Evolutionary conservation across 192 early-diverging fungal species (phyloP).

Genomic region (Backusella australiensis): DNA sequence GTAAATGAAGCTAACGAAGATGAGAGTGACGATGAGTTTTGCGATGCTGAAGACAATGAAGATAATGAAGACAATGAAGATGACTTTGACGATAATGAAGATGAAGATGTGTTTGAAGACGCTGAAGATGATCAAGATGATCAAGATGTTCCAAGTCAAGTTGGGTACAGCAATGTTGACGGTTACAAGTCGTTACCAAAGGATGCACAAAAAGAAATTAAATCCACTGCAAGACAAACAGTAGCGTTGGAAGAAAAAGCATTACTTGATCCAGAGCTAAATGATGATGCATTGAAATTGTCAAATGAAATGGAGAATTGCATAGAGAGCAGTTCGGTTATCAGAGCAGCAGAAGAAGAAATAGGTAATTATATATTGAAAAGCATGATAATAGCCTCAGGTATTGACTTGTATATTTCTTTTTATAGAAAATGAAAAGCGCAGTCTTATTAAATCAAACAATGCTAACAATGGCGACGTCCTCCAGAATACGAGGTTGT

Average conservation of each 20-base stretch:
- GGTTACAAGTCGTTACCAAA: not conserved
- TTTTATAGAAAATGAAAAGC: conserved; percentile 20
- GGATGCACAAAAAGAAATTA: not conserved
- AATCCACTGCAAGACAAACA: not conserved
- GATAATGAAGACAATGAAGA: no score
- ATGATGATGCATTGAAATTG: conserved; percentile 47
- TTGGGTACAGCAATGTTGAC: not conserved
- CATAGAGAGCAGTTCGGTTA: conserved; percentile 28
- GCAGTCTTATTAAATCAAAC: conserved; percentile 1
- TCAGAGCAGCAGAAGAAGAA: conserved; percentile 29
- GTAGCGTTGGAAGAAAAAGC: not conserved
- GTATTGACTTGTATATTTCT: not conserved
- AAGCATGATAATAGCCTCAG: no score
- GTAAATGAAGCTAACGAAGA: conserved; percentile 1
- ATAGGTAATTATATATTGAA: conserved; percentile 12
- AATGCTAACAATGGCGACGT: not conserved
- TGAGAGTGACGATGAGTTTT: not conserved
- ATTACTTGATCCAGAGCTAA: conserved; percentile 29
- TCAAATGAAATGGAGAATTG: conserved; percentile 37
- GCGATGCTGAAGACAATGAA: not conserved
- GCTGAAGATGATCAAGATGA: conserved; percentile 30
- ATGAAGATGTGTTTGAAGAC: not conserved
- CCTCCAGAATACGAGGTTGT: conserved; percentile 29
- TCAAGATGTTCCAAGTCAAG: conserved; percentile 9
- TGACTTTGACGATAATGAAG: no score